Evolutionary conservation across 345 rosid genomes (phyloP), one percentile per base, ranked within the genome.

Genomic region (Limnanthes douglasii): DNA sequence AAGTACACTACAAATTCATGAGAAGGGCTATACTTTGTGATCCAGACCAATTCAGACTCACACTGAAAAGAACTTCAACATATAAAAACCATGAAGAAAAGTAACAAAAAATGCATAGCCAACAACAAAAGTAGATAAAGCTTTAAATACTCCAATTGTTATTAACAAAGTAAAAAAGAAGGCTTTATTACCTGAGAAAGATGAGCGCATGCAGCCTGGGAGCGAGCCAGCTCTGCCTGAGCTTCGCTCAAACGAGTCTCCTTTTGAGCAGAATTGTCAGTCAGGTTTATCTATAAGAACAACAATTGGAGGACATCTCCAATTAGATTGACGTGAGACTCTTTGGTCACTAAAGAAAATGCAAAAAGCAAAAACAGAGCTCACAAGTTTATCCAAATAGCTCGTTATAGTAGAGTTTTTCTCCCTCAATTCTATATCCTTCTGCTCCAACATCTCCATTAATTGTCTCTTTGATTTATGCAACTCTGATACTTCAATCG

Each of bases 381-480:
- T 51, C 53, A 88, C 97, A 49, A 88, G 79, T 51, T 72, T 83
- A 49, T 88, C 95, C 13, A 88, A 71, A 32, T 84, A 90, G 47
- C 56, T 38, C 64, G 71, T 79, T 37, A 75, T 45, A 30, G 73
- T 60, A 37, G 78, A 56, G 46, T 69, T 74, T 75, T 80, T 84
- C 62, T 90, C 98, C 18, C 75, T 69, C 22, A 74, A 68, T 60
- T 76, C 78, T 24, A 53, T 59, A 58, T 77, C 95, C 60, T 72
- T 88, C 54, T 64, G 81, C 62, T 77, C 98, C 48, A 90, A 53
- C 62, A 84, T 47, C 48, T 70, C 94, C 45, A 80, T 59, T 56
- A 90, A 38, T 65, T 80, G 95, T 53, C 94, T 74, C 70, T 71
- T 84, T 13, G 94, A 84, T 57, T 80, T 80, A 36, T 64, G 94